Conservation (phyloP, 257 asterid species). For the Solanum virginianum region DNA sequence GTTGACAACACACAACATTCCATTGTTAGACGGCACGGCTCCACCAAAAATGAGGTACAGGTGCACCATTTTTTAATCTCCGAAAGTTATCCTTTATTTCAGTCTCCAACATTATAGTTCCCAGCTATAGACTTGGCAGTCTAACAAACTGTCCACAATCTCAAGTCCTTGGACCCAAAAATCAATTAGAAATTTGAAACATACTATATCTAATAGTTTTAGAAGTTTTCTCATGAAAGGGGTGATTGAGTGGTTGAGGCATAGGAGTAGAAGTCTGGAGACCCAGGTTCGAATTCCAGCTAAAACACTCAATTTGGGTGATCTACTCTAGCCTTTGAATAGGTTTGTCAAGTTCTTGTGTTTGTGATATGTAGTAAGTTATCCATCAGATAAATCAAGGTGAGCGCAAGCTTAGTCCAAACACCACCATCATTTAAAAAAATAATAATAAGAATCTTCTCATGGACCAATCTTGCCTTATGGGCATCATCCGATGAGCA, state of each 20-base stretch:
- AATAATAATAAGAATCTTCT: not conserved
- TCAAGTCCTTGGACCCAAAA: not conserved
- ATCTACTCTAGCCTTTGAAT: not conserved
- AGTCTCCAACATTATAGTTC: constrained; percentile 1
- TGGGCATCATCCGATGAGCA: not conserved
- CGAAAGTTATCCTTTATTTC: not conserved
- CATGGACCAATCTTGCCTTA: not conserved
- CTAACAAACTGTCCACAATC: not conserved
- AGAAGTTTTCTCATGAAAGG: not conserved
- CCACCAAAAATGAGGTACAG: constrained; percentile 50
- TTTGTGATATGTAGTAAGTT: not conserved
- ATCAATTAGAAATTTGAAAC: not conserved
- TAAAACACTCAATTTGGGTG: not conserved
- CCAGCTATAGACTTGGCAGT: not conserved
- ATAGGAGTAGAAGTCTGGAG: not conserved
- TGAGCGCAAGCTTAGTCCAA: not conserved
- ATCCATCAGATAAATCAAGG: not conserved
- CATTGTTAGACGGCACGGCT: constrained; percentile 60
- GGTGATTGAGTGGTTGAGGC: not conserved
- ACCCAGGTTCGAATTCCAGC: not conserved
- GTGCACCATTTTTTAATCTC: not conserved
- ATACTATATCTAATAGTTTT: not conserved
- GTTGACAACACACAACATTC: constrained; percentile 57
- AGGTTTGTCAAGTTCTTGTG: not conserved
- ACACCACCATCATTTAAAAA: not conserved